Evolutionary conservation across 805 yeast species (phyloP).

Genomic region (Candida tibetensis): DNA sequence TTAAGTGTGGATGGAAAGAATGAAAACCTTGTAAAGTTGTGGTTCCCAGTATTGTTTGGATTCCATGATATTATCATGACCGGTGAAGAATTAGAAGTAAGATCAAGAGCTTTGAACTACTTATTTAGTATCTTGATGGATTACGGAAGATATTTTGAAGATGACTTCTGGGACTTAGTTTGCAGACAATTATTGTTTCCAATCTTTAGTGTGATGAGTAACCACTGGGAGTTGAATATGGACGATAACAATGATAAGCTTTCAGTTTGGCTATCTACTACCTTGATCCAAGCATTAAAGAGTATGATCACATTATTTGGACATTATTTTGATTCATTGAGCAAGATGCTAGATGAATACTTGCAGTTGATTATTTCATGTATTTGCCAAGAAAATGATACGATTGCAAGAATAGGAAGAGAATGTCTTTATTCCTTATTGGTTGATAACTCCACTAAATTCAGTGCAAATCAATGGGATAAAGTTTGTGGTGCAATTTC

Average conservation of each 20-base stretch:
- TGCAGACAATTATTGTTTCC: conserved; percentile 84
- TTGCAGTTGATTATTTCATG: conserved; percentile 77
- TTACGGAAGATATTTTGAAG: conserved; percentile 73
- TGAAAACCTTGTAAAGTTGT: conserved; percentile 51
- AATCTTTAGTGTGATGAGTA: conserved; percentile 75
- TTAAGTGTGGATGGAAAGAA: conserved; percentile 14
- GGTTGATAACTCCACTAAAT: conserved; percentile 67
- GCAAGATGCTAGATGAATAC: conserved; percentile 73
- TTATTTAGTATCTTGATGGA: conserved; percentile 79
- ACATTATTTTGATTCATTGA: conserved; percentile 75
- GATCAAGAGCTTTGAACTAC: conserved; percentile 80
- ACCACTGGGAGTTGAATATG: conserved; percentile 65
- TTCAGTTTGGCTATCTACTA: conserved; percentile 95
- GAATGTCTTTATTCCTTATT: conserved; percentile 80
- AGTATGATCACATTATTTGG: conserved; percentile 81
- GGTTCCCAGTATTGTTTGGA: conserved; percentile 86
- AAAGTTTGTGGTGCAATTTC: conserved; percentile 63
- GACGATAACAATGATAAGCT: conserved; percentile 75
- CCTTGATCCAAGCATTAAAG: conserved; percentile 91
- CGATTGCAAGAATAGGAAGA: conserved; percentile 92
- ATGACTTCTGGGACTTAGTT: conserved; percentile 76
- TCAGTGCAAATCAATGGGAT: conserved; percentile 70
- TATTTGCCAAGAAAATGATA: conserved; percentile 94
- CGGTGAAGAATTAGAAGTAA: conserved; percentile 90
- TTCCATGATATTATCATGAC: conserved; percentile 89